phyloP scores from a whole-genome alignment of 2,329 filamentous ascomycete genomes.

The Beauveria rudraprayagi region DNA sequence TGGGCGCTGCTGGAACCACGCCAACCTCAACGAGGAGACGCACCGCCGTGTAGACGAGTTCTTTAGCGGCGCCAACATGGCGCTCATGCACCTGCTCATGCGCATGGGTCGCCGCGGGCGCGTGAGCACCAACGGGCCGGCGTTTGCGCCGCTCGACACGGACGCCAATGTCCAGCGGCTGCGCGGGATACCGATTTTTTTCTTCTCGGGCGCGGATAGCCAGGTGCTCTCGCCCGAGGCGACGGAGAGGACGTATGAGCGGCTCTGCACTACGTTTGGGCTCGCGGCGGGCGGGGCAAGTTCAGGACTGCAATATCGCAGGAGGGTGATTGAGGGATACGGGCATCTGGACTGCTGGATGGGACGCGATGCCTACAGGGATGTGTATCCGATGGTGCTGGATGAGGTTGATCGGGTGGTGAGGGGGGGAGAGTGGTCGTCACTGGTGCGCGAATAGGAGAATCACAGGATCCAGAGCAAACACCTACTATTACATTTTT shows the following conservation, averaged over 20 bases:
- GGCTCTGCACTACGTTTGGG: slow-evolving; percentile 44
- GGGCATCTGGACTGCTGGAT: slow-evolving; percentile 57
- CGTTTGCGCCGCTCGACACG: slow-evolving; percentile 39
- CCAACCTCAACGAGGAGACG: slow-evolving; percentile 57
- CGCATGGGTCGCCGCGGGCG: slow-evolving; percentile 42
- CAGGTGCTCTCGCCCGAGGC: slow-evolving; percentile 45
- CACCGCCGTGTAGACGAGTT: slow-evolving; percentile 54
- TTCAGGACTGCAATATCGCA: slow-evolving; percentile 36
- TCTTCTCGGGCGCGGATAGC: slow-evolving; percentile 50
- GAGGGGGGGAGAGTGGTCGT: not conserved
- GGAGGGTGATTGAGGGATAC: slow-evolving; percentile 47
- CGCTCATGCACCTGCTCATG: slow-evolving; percentile 48
- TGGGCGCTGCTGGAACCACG: slow-evolving; percentile 54
- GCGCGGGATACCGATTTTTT: slow-evolving; percentile 43
- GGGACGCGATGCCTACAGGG: slow-evolving; percentile 49
- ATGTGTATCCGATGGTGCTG: slow-evolving; percentile 49
- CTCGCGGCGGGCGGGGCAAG: slow-evolving; percentile 18
- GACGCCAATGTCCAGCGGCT: slow-evolving; percentile 42
- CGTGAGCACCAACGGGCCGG: slow-evolving; percentile 44
- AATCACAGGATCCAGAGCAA: no score
- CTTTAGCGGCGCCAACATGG: slow-evolving; percentile 56
- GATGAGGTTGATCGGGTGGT: slow-evolving; percentile 46
- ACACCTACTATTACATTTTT: no score
- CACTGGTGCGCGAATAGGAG: no score
- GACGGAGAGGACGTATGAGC: slow-evolving; percentile 46